Evolutionary conservation across 2,329 filamentous ascomycete species (phyloP).

Genomic region (Sclerotinia borealis): DNA sequence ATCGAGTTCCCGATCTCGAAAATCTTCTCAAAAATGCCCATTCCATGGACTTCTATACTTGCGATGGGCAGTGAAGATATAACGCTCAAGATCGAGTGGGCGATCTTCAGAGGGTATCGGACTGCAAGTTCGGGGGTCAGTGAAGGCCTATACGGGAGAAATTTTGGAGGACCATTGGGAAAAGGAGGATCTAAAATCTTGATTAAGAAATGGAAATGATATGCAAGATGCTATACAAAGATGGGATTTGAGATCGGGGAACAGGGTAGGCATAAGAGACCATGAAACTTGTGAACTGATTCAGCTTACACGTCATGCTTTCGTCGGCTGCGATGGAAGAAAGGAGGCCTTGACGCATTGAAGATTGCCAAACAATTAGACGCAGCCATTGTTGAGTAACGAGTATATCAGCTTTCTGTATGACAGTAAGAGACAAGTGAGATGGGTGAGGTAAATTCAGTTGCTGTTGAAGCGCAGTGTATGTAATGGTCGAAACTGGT

Average conservation of each 20-base stretch:
- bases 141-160: too few species aligned
- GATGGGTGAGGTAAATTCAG: conserved; percentile 37
- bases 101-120: conserved; percentile 56
- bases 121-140: too few species aligned
- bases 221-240: too few species aligned
- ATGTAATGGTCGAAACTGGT: conserved; percentile 48
- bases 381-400: conserved; percentile 67
- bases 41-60: conserved; percentile 43
- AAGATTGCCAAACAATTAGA: conserved; percentile 67
- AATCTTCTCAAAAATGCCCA: conserved; percentile 47
- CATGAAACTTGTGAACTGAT: too few species aligned
- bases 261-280: too few species aligned
- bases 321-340: conserved; percentile 52
- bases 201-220: too few species aligned
- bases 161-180: too few species aligned
- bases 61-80: conserved; percentile 37
- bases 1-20: conserved; percentile 42
- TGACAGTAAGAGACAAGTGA: conserved; percentile 43
- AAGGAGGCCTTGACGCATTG: conserved; percentile 58
- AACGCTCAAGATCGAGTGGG: conserved; percentile 47
- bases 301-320: conserved; percentile 56
- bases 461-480: conserved; percentile 49
- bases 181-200: too few species aligned
- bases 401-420: conserved; percentile 62
- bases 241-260: too few species aligned